A percentile compares a stretch with the other conserved stretches of the same genome.
phyloP scores from a whole-genome alignment of 1,139 yeast species.

The Debaryomycetaceae sp. region DNA sequence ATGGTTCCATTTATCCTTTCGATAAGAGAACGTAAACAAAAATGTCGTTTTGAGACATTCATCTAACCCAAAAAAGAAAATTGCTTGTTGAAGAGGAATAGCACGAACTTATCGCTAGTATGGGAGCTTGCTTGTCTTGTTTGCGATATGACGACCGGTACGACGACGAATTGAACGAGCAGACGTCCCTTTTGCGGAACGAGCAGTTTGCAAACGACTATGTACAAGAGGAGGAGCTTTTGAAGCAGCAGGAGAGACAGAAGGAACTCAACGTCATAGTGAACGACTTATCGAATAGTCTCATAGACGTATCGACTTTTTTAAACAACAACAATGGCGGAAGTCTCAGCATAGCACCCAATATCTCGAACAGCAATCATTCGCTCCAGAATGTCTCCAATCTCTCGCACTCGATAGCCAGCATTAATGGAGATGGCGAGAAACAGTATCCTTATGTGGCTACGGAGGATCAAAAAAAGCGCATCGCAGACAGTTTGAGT shows the following conservation, averaged over 20 bases:
- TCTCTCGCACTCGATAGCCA: conserved; percentile 5
- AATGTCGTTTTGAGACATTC: not conserved
- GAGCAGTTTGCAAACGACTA: conserved; percentile 33
- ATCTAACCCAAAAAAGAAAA: not conserved
- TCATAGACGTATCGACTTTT: conserved; percentile 44
- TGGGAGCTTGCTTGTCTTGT: conserved; percentile 54
- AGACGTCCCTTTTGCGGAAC: conserved; percentile 32
- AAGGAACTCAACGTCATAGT: conserved; percentile 41
- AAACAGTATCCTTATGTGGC: conserved; percentile 15
- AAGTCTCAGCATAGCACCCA: not conserved
- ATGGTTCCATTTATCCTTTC: not conserved
- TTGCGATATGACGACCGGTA: conserved; percentile 31
- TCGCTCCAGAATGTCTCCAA: conserved; percentile 8
- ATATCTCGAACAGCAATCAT: conserved; percentile 7
- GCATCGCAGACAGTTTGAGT: conserved; percentile 17
- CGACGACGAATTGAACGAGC: conserved; percentile 39
- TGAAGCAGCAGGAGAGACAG: conserved; percentile 42
- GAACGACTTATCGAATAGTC: conserved; percentile 40
- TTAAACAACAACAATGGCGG: conserved; percentile 12
- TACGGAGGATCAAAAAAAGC: conserved; percentile 17
- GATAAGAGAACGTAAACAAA: not conserved
- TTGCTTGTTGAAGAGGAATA: not conserved
- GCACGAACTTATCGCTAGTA: conserved; percentile 6
- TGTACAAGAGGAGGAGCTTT: conserved; percentile 36
- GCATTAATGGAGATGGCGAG: conserved; percentile 3